Percentiles rank a stretch among this genome's conserved stretches.
Evolutionary conservation across 2,329 filamentous ascomycete species (phyloP).

Genomic region (Pseudogymnoascus sp.): DNA sequence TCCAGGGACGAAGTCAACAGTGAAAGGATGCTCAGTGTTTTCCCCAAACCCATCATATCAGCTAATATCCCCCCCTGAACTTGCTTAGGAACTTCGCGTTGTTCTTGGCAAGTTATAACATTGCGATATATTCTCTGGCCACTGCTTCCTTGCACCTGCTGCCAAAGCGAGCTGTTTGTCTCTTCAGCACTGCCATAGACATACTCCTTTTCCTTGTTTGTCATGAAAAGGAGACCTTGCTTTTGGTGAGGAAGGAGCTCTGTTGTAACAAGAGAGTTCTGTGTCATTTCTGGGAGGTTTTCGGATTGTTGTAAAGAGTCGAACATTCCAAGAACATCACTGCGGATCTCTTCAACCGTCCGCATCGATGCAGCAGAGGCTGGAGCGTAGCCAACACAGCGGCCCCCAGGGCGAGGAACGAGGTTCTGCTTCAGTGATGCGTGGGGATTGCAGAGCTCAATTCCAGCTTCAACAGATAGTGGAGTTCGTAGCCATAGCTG

Average conservation of each 20-base stretch:
- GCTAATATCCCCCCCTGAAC: slow-evolving; percentile 69
- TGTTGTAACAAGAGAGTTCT: slow-evolving; percentile 55
- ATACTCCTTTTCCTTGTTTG: slow-evolving; percentile 63
- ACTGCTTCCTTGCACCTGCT: slow-evolving; percentile 49
- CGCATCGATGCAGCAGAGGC: slow-evolving; percentile 38
- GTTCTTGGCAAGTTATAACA: slow-evolving; percentile 71
- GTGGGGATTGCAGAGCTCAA: slow-evolving; percentile 74
- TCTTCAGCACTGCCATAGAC: slow-evolving; percentile 53
- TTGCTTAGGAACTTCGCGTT: slow-evolving; percentile 55
- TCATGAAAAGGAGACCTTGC: slow-evolving; percentile 85
- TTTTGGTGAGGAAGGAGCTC: slow-evolving; percentile 79
- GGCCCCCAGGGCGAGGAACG: slow-evolving; percentile 26
- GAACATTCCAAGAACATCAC: slow-evolving; percentile 80
- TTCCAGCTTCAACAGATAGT: slow-evolving; percentile 58
- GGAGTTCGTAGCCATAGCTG: slow-evolving; percentile 63
- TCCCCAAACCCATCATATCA: slow-evolving; percentile 86
- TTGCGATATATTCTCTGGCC: slow-evolving; percentile 67
- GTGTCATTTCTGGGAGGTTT: slow-evolving; percentile 67
- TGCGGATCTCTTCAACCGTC: slow-evolving; percentile 79
- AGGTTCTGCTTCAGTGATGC: slow-evolving; percentile 24
- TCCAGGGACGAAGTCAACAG: slow-evolving; percentile 62
- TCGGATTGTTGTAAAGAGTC: slow-evolving; percentile 73
- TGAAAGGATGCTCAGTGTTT: slow-evolving; percentile 79
- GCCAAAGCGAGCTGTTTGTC: slow-evolving; percentile 71
- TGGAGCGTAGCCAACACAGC: slow-evolving; percentile 30